Evolutionary conservation across 2,329 filamentous ascomycete species (phyloP), one percentile per base, ranked within the genome.

Genomic region (Penicillium digitatum): DNA sequence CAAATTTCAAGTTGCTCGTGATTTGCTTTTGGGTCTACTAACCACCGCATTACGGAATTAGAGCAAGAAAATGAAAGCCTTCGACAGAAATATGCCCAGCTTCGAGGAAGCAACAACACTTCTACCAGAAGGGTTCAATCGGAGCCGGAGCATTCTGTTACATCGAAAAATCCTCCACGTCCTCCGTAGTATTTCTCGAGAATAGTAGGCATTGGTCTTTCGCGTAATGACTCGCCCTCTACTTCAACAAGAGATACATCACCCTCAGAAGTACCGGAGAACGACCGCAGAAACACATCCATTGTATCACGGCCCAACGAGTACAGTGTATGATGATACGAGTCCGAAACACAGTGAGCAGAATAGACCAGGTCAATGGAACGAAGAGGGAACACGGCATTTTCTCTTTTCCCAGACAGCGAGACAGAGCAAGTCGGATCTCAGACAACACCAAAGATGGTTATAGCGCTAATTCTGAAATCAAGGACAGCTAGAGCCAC

Each of bases 401-500:
- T 35, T 68, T 27, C 54, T 63, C 37, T 63, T 68, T 53, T 57
- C 59, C 2, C 60, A 64, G 27, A 66, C 66, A 18, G 60, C 65
- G 3, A 66, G 62, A 44, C 63, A 61, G 43, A 60, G 58, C 64
- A 59, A 49, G 60, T 51, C 18, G 50, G 52, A 31, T 39, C 54
- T 27, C n/a, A 38, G n/a, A 48, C 20, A 24, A 46, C 20, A 11
- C 44, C 31, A 20, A 43, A 29, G 18, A 9, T 22, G 43, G 2
- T 47, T 42, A 38, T 48, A 31, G 6, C 46, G 18, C 52, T 52
- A 34, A 56, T 16, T 14, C 1, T 14, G n/a, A 5, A n/a, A 42
- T 10, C n/a, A 49, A 69, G 67, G 79, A 60, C 81, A 83, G 54
- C 66, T 81, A 10, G 81, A 83, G 53, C 70, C 72, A 0, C 67